Percentiles rank a stretch among this genome's conserved stretches.
Conservation (phyloP, 116 monocot genomes). For the Posidonia oceanica region DNA sequence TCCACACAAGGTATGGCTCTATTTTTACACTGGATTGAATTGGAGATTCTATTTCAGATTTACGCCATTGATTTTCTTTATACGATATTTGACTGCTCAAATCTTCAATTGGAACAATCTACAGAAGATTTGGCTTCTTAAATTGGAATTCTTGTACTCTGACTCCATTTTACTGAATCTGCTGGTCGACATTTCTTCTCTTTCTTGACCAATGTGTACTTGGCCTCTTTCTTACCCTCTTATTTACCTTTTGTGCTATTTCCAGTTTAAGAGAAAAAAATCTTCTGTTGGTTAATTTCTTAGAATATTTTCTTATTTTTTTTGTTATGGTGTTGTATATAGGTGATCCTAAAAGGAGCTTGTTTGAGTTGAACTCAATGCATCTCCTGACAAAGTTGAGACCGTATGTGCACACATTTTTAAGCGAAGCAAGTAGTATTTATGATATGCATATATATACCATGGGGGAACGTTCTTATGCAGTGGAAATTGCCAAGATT, state of each 20-base stretch:
- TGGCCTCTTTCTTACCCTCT: no score
- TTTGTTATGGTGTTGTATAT: neutral
- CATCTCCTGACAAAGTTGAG: conserved; percentile 86
- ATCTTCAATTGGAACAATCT: neutral
- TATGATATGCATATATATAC: conserved; percentile 97
- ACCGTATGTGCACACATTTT: conserved; percentile 64
- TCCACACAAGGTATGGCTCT: conserved; percentile 20
- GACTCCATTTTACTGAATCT: neutral
- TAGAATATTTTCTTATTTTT: neutral
- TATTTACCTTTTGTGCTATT: no score
- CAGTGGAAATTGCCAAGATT: conserved; percentile 68
- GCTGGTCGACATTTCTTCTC: neutral
- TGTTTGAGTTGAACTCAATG: conserved; percentile 50
- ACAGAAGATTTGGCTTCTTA: neutral
- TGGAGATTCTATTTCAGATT: neutral
- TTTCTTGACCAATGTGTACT: neutral
- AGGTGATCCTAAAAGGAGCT: conserved; percentile 44
- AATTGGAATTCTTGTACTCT: neutral
- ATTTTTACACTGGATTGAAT: neutral
- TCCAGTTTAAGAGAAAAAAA: no score
- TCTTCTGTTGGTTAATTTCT: no score
- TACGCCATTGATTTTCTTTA: neutral
- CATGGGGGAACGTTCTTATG: conserved; percentile 81
- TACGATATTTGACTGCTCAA: no score
- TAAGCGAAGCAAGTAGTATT: conserved; percentile 66